Evolutionary conservation across 805 yeast species (phyloP).

Genomic region (Starmerella sirachaensis): DNA sequence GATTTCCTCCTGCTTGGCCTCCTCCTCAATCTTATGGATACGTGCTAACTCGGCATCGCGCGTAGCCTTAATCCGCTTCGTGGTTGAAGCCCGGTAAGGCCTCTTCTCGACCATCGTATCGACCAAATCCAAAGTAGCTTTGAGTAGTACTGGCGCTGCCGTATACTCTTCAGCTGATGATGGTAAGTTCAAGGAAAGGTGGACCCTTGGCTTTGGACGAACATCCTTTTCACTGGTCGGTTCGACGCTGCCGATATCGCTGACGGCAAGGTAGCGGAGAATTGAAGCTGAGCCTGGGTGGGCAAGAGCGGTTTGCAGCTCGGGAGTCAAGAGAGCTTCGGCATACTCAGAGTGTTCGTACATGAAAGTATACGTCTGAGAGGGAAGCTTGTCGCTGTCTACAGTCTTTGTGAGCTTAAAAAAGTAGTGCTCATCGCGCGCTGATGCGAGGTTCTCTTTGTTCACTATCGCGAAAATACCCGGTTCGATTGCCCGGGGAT

Average conservation of each 20-base stretch:
- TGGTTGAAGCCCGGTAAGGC: constrained; percentile 62
- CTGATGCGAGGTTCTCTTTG: constrained; percentile 66
- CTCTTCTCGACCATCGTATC: constrained; percentile 43
- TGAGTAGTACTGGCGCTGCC: constrained; percentile 39
- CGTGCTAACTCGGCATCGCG: constrained; percentile 66
- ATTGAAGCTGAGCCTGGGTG: constrained; percentile 35
- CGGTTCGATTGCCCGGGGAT: constrained; percentile 42
- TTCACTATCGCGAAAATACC: constrained; percentile 77
- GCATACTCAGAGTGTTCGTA: constrained; percentile 75
- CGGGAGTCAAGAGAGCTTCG: constrained; percentile 45
- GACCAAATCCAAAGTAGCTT: constrained; percentile 46
- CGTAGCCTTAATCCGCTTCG: constrained; percentile 54
- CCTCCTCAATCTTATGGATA: constrained; percentile 57
- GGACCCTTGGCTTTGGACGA: constrained; percentile 30
- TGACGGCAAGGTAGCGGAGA: constrained; percentile 60
- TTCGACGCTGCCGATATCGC: constrained; percentile 69
- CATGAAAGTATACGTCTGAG: constrained; percentile 73
- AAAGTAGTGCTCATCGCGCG: constrained; percentile 66
- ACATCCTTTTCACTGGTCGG: constrained; percentile 41
- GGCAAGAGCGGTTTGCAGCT: constrained; percentile 33
- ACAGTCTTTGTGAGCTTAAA: constrained; percentile 73
- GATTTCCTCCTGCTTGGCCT: constrained; percentile 50
- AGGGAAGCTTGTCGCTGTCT: constrained; percentile 56
- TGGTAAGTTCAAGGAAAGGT: constrained; percentile 45
- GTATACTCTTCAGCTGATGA: constrained; percentile 39